Conservation (phyloP, 768 basidiomycete genomes). For the Lentinula edodes region DNA sequence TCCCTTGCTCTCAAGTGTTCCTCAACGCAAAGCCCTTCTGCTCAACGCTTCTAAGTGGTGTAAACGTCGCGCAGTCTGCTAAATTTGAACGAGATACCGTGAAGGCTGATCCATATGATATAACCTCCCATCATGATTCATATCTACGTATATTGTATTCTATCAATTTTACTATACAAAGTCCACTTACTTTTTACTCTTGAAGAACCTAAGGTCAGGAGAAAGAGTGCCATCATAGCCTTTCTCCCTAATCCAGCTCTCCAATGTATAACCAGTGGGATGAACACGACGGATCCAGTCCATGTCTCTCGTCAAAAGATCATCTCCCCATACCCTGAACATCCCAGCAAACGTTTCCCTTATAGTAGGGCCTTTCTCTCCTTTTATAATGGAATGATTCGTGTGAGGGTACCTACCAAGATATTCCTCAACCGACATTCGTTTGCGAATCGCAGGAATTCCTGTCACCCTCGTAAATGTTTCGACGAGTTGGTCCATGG, state of each 20-base stretch:
- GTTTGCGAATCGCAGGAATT: conserved; percentile 25
- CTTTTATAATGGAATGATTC: conserved; percentile 24
- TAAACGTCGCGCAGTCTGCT: neutral
- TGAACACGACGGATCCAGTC: conserved; percentile 36
- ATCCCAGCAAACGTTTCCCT: conserved; percentile 37
- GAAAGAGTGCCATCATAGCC: conserved; percentile 19
- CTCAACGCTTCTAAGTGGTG: neutral
- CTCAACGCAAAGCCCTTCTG: neutral
- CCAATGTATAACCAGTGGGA: conserved; percentile 28
- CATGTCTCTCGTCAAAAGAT: conserved; percentile 37
- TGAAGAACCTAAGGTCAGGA: neutral
- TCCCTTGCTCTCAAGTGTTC: neutral
- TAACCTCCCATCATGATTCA: too few relatives aligned
- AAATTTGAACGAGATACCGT: too few relatives aligned
- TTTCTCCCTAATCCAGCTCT: conserved; percentile 35
- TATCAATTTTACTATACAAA: neutral
- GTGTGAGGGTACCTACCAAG: conserved; percentile 21
- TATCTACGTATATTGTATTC: too few relatives aligned
- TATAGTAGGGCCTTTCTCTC: conserved; percentile 26
- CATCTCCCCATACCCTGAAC: conserved; percentile 41
- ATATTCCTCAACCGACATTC: conserved; percentile 28
- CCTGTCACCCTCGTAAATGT: conserved; percentile 34
- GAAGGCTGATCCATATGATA: too few relatives aligned
- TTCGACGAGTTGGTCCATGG: conserved; percentile 30
- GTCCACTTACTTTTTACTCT: neutral